These are phyloP conservation scores for Debaryomyces subglobosus DNA, from an alignment of 1,139 yeast species.

Conservation along the genomic window DNA sequence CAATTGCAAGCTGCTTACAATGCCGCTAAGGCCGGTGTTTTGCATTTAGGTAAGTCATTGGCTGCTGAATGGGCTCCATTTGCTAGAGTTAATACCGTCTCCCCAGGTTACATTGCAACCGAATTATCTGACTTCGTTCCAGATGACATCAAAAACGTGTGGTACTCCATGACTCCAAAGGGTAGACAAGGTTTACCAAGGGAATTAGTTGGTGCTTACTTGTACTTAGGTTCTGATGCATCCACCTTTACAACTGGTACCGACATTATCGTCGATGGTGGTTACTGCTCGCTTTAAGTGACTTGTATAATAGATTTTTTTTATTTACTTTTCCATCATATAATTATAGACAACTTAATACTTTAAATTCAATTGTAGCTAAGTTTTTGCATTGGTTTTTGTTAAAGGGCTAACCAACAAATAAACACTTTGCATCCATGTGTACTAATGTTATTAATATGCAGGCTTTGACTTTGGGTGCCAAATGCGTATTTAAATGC, in stretches of 20 bases:
- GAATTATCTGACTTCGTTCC: conserved; percentile 50
- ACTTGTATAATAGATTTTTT: conserved; percentile 8
- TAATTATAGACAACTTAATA: conserved; percentile 5
- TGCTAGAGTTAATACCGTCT: conserved; percentile 36
- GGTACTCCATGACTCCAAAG: conserved; percentile 39
- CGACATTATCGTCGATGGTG: conserved; percentile 52
- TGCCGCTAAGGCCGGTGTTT: conserved; percentile 44
- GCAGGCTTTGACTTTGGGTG: too few species aligned
- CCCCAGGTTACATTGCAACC: conserved; percentile 39
- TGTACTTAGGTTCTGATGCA: conserved; percentile 45
- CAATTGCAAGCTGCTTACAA: conserved; percentile 64
- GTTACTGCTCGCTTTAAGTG: conserved; percentile 38
- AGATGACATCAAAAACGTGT: conserved; percentile 22
- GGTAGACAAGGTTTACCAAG: conserved; percentile 46
- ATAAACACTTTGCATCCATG: too few species aligned
- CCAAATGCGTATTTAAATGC: too few species aligned
- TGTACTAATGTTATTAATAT: too few species aligned
- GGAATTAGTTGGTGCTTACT: conserved; percentile 48
- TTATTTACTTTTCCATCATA: background rate
- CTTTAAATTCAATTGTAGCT: background rate
- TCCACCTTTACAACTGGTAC: conserved; percentile 50
- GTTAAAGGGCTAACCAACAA: too few species aligned
- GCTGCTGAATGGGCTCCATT: conserved; percentile 37
- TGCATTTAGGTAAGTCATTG: conserved; percentile 34
- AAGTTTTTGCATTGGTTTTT: background rate